Percentiles rank a stretch among this genome's conserved stretches.
These are phyloP conservation scores for Fusarium sp. DNA, from an alignment of 2,329 filamentous ascomycete genomes.

Conservation along the genomic window DNA sequence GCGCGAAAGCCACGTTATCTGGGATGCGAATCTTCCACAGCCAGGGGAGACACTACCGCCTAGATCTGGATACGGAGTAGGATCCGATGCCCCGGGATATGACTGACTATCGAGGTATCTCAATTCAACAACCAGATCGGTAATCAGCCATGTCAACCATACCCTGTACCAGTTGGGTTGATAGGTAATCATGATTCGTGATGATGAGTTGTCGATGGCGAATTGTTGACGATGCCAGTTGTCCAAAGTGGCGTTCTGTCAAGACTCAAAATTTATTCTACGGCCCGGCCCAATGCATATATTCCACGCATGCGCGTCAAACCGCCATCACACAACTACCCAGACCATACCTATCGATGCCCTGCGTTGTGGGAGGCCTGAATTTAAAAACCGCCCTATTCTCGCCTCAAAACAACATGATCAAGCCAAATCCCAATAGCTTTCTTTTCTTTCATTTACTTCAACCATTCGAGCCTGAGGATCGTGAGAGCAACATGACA, in stretches of 20 bases:
- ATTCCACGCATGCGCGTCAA: not conserved
- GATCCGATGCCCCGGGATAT: not conserved
- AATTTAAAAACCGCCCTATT: not conserved
- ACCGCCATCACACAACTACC: not conserved
- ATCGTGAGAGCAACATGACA: not conserved
- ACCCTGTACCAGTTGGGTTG: not conserved
- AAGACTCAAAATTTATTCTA: not conserved
- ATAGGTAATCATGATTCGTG: not conserved
- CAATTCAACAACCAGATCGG: not conserved
- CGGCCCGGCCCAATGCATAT: not conserved
- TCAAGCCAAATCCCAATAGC: not conserved
- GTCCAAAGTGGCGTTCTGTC: not conserved
- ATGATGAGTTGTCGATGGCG: not conserved
- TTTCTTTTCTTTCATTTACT: not conserved
- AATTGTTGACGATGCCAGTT: not conserved
- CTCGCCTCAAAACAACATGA: not conserved
- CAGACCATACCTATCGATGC: not conserved
- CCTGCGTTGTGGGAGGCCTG: not conserved
- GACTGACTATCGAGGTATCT: not conserved
- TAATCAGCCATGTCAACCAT: not conserved
- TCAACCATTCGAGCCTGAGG: not conserved
- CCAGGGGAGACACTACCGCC: not conserved
- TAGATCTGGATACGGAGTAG: not conserved
- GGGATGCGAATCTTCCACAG: not conserved
- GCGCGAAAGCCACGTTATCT: not conserved